These are phyloP conservation scores for Podaxis rugospora DNA, from an alignment of 768 basidiomycete genomes.

Conservation along the genomic window DNA sequence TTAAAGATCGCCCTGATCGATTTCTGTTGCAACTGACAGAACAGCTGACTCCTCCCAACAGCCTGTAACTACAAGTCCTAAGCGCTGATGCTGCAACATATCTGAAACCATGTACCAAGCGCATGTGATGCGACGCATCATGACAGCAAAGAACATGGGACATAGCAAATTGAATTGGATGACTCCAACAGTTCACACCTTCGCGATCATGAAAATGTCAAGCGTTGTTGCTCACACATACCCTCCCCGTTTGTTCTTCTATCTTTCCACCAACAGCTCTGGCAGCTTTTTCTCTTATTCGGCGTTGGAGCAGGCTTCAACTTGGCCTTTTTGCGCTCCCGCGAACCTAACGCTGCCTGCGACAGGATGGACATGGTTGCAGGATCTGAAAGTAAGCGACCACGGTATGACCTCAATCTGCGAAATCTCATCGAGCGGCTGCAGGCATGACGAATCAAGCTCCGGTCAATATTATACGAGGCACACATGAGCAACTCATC, in stretches of 20 bases:
- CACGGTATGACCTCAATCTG: not conserved
- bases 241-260: not conserved
- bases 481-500: slow-evolving; percentile 34
- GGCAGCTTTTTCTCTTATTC: not conserved
- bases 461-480: slow-evolving; percentile 36
- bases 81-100: not conserved
- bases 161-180: not conserved
- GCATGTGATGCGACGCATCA: too few species aligned
- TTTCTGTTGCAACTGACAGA: not conserved
- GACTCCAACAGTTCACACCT: not conserved
- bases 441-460: not conserved
- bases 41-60: not conserved
- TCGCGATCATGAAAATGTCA: not conserved
- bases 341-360: not conserved
- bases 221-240: not conserved
- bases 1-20: not conserved
- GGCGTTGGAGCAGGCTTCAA: slow-evolving; percentile 2
- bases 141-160: too few species aligned
- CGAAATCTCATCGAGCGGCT: not conserved
- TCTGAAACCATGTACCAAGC: too few species aligned
- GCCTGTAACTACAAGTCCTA: not conserved
- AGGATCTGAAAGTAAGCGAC: not conserved
- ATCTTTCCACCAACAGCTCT: not conserved
- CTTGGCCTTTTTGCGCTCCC: not conserved
- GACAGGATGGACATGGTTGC: not conserved